Evolutionary conservation across 176 grass and related monocot genomes (phyloP), one percentile per base, ranked within the genome.

Genomic region (Bolboschoenus planiculmis): DNA sequence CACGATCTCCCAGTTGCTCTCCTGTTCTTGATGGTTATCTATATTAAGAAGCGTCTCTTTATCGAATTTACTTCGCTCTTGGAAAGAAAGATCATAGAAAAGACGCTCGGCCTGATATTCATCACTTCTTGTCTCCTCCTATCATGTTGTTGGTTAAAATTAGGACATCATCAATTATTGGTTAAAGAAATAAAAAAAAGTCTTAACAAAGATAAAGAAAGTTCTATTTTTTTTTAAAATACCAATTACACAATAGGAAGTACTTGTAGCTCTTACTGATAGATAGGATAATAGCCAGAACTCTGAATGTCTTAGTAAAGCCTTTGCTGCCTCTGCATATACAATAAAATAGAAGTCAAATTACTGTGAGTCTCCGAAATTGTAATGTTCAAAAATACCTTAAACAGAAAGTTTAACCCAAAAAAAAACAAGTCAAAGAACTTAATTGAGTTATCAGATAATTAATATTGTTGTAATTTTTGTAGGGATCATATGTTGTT

Each of bases 1-100:
- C 10, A 74, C 68, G 1, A 27, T 10, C 5, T 47, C 68, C 40
- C 11, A 47, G 10, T 10, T 26, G 4, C 23, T 81, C 56, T 63
- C 24, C 30, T 81, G 56, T 16, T 81, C 78, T 61, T 47, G 54
- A 81, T 81, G 55, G 39, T 63, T 60, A 40, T 81, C 54, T 26
- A 81, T 0, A 63, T 81, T 81, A 42, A 81, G 34, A 40, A 81
- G 78, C 7, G 56, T 81, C 54, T 81, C 78, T 81, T 60, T n/a
- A 63, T 81, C 78, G 10, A 63, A 59, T 46, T 81, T 81, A 16
- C 78, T 27, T 56, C 78, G 78, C 56, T 81, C 78, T 60, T 81
- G 7, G 63, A 81, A 43, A 39, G 78, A 81, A 42, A 81, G 55
- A 7, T 81, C 54, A 23, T 60, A 26, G 78, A 81, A 81, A 62